Evolutionary conservation across 805 yeast genomes (phyloP).

Genomic region (Metschnikowia borealis): DNA sequence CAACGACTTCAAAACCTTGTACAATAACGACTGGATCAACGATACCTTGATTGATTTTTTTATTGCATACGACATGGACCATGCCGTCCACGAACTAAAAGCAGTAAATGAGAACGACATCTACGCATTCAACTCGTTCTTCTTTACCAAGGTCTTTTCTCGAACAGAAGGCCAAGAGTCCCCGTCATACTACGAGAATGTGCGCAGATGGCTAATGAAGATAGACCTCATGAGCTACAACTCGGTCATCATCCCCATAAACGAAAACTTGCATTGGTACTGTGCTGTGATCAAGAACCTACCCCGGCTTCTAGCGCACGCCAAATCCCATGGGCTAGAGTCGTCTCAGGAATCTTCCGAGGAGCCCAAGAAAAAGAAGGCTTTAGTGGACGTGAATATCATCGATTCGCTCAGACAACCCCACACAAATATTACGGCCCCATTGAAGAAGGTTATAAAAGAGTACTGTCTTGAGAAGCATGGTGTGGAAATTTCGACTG

Average conservation of each 20-base stretch:
- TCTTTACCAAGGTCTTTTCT: conserved; percentile 60
- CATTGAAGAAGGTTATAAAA: conserved; percentile 56
- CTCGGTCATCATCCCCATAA: conserved; percentile 74
- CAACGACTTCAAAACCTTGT: conserved; percentile 74
- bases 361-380: conserved; percentile 4
- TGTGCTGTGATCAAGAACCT: conserved; percentile 66
- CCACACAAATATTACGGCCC: conserved; percentile 48
- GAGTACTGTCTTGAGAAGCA: conserved; percentile 69
- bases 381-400: conserved; percentile 44
- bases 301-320: conserved; percentile 25
- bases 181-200: conserved; percentile 52
- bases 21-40: conserved; percentile 82
- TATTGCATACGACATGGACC: conserved; percentile 52
- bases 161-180: conserved; percentile 19
- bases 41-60: conserved; percentile 87
- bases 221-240: conserved; percentile 54
- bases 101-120: conserved; percentile 36
- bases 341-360: not conserved
- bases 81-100: conserved; percentile 21
- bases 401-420: conserved; percentile 73
- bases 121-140: conserved; percentile 75
- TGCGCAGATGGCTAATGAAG: conserved; percentile 75
- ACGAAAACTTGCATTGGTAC: conserved; percentile 83
- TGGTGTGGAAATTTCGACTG: conserved; percentile 41
- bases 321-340: not conserved